A percentile compares a stretch with the other conserved stretches of the same genome.
phyloP scores from a whole-genome alignment of 2,329 filamentous ascomycete species.

The Pochonia chlamydosporia region DNA sequence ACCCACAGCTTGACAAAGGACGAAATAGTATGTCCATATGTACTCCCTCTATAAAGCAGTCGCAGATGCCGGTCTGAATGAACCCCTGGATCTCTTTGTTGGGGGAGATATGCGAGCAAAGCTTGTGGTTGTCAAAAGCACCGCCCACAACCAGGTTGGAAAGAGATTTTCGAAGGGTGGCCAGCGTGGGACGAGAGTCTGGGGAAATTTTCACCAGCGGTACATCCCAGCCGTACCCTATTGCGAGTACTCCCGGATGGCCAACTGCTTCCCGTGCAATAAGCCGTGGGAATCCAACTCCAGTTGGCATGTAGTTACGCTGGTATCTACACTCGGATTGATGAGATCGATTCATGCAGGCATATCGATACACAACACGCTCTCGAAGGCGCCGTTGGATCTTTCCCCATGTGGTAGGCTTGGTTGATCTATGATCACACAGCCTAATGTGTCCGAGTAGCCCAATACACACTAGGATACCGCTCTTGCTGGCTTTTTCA shows the following conservation, averaged over 20 bases:
- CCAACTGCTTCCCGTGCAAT: not conserved
- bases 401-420: not conserved
- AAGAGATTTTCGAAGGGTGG: not conserved
- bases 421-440: not conserved
- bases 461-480: not conserved
- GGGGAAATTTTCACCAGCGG: not conserved
- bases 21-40: rapidly evolving
- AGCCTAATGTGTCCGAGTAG: not conserved
- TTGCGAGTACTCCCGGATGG: too few species aligned
- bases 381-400: not conserved
- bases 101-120: not conserved
- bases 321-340: not conserved
- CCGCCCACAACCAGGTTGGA: not conserved
- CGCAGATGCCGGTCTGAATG: not conserved
- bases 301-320: not conserved
- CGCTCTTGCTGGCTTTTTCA: not conserved
- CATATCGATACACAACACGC: not conserved
- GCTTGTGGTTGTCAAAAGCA: not conserved
- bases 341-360: not conserved
- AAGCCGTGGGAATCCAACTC: not conserved
- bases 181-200: not conserved
- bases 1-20: not conserved
- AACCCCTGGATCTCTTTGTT: not conserved
- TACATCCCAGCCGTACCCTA: not conserved
- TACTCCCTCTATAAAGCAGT: not conserved